Evolutionary conservation across 2,329 filamentous ascomycete species (phyloP).

Genomic region (Phaeomoniella chlamydospora): DNA sequence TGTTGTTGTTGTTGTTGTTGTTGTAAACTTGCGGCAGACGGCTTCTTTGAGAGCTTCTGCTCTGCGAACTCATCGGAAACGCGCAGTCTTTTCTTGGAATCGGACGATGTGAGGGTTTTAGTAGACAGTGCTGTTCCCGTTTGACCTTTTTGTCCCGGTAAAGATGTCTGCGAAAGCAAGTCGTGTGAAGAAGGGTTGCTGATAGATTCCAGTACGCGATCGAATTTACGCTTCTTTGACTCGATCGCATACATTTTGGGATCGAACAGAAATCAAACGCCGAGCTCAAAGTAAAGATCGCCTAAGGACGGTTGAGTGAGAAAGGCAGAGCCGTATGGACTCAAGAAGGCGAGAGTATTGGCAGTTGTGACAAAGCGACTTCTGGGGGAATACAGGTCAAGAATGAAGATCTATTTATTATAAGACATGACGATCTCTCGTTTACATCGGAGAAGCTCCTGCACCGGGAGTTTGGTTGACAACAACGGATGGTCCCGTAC

Average conservation of each 20-base stretch:
- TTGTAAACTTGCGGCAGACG: constrained; percentile 9
- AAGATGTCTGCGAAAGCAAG: background rate
- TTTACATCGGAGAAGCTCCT: no score
- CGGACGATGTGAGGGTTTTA: background rate
- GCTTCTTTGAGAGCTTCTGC: background rate
- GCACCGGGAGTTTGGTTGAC: no score
- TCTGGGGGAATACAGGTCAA: no score
- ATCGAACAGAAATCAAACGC: no score
- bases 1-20: constrained; percentile 16
- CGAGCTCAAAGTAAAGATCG: no score
- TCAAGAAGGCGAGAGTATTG: no score
- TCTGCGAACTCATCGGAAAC: background rate
- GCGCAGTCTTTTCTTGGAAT: background rate
- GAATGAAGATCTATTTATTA: no score
- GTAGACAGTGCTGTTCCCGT: background rate
- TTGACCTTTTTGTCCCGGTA: background rate
- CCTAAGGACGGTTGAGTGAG: no score
- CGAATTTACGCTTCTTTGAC: constrained; percentile 32
- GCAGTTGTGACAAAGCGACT: no score
- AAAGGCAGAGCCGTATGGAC: no score
- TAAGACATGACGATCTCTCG: no score
- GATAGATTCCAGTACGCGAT: constrained; percentile 29
- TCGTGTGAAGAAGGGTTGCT: constrained; percentile 5
- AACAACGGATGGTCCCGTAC: no score
- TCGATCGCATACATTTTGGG: constrained; percentile 25